Conservation (phyloP, 208 protist species). For the Porcisia deanei region DNA sequence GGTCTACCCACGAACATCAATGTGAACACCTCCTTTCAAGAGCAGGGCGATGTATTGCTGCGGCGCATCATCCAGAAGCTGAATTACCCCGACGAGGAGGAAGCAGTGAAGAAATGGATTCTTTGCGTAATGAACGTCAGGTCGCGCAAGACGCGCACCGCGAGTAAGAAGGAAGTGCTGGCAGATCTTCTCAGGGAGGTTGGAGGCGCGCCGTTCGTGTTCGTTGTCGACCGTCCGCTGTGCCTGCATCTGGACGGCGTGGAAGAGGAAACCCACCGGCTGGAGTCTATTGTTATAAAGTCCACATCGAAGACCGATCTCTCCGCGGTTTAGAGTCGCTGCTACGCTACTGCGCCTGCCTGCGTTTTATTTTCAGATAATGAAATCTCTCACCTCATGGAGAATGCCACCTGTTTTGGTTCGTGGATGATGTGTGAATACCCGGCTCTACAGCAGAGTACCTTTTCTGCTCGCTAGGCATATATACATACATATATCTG, state of each 20-base stretch:
- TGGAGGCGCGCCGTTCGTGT: conserved; percentile 37
- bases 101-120: conserved; percentile 46
- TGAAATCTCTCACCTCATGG: neutral
- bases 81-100: conserved; percentile 31
- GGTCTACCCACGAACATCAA: conserved; percentile 69
- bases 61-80: conserved; percentile 62
- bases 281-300: conserved; percentile 62
- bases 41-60: conserved; percentile 48
- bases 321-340: conserved; percentile 28
- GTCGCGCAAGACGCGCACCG: conserved; percentile 41
- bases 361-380: neutral
- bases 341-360: neutral
- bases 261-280: conserved; percentile 26
- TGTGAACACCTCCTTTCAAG: conserved; percentile 35
- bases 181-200: conserved; percentile 49
- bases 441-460: too few relatives aligned
- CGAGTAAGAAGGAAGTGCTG: conserved; percentile 46
- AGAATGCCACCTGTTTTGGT: neutral
- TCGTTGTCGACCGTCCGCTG: conserved; percentile 64
- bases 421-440: too few relatives aligned
- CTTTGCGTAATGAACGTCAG: conserved; percentile 39
- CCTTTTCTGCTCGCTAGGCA: too few relatives aligned
- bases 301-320: conserved; percentile 46
- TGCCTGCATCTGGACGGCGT: conserved; percentile 39
- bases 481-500: too few relatives aligned